These are phyloP conservation scores for Saxispiralis lemnorum DNA, from an alignment of 495 filamentous ascomycete genomes.

Conservation along the genomic window DNA sequence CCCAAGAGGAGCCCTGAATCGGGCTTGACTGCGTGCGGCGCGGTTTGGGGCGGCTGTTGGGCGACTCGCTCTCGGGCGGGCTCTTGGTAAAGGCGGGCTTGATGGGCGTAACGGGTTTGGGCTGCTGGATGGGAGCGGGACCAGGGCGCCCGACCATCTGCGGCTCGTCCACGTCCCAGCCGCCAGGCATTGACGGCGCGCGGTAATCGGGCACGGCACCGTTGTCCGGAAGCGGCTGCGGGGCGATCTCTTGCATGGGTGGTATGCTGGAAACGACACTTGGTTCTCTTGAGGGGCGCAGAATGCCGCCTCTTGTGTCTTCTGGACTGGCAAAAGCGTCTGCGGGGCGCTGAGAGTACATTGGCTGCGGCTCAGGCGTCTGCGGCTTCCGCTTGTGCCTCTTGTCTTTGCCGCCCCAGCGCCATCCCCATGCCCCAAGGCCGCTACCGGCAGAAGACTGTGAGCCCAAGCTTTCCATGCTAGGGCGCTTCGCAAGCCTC, in stretches of 20 bases:
- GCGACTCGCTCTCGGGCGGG: neutral
- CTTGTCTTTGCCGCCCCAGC: constrained; percentile 37
- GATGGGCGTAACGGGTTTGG: constrained; percentile 24
- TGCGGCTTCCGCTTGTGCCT: constrained; percentile 29
- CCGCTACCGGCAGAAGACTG: constrained; percentile 32
- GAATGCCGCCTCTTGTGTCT: neutral
- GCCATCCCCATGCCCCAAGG: constrained; percentile 34
- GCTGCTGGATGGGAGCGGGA: constrained; percentile 22
- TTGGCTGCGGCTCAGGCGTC: constrained; percentile 1
- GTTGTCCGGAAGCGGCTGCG: constrained; percentile 9
- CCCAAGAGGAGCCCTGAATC: constrained; percentile 8
- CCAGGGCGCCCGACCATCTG: constrained; percentile 15
- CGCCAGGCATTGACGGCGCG: constrained; percentile 10
- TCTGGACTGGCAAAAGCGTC: neutral
- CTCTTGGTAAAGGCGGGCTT: constrained; percentile 10
- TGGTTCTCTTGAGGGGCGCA: neutral
- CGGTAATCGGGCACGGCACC: neutral
- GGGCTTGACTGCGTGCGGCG: constrained; percentile 12
- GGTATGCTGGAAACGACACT: constrained; percentile 2
- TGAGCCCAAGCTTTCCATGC: constrained; percentile 36
- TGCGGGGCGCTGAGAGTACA: neutral
- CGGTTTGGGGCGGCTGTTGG: constrained; percentile 1
- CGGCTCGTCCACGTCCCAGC: constrained; percentile 6
- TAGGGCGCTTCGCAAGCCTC: constrained; percentile 18
- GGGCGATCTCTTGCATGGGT: constrained; percentile 14